Evolutionary conservation across 2,329 filamentous ascomycete species (phyloP), one percentile per base, ranked within the genome.

Genomic region (Pseudogymnoascus sp.): DNA sequence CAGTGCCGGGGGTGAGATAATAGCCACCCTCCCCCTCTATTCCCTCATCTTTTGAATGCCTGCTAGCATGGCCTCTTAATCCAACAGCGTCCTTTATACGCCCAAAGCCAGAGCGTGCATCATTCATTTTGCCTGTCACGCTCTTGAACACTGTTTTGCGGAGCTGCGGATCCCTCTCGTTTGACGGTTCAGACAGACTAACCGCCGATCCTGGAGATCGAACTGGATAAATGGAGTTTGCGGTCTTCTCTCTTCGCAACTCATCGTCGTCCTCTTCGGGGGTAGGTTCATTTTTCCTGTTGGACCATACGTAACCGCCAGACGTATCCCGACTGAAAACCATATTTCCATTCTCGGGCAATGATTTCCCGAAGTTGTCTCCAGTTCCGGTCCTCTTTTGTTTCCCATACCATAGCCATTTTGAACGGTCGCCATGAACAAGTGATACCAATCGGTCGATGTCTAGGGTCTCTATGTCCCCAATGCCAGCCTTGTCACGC

Each of bases 351-450:
- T 79, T 72, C 14, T 84, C 81, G 11, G 79, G 75, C 9, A 77
- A 72, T 2, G 79, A 75, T 59, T 76, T 78, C 3, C 82, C 79
- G 65, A 67, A 67, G 59, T 77, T 75, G n/a, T 78, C 75, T 7
- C 81, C 79, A 1, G 75, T 70, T 1, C 74, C 74, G 2, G 78
- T 82, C 71, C 93, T 91, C 65, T 88, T 86, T 38, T 90, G 84
- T 74, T 96, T 97, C 14, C 93, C 95, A 65, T 90, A 83, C 95
- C 95, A 99, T 1, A 99, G 81, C 91, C 93, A 97, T 74, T 96
- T 96, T 14, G 90, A 82, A 63, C 90, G 85, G 72, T 95, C 90
- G 36, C 95, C 93, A 65, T 87, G 88, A 0, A 89, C 85, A 25
- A 96, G 80, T 64, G 86, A 86, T 59, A 91, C 83, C 68, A 97